Evolutionary conservation across 2,329 filamentous ascomycete species (phyloP).

Genomic region (Cercospora sp.): DNA sequence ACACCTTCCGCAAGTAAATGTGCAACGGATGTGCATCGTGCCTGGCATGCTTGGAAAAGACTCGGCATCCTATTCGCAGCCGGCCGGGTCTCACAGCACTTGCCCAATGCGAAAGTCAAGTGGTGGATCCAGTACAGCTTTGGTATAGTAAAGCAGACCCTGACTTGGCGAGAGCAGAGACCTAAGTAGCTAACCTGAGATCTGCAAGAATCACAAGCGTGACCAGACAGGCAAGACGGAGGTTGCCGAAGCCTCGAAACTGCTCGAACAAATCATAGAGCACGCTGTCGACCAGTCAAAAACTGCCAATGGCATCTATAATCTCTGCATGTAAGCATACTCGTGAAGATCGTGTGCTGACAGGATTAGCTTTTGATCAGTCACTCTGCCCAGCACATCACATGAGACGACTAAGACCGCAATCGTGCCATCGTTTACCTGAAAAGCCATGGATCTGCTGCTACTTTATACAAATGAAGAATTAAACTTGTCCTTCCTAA

Average conservation of each 20-base stretch:
- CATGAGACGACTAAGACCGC: not conserved
- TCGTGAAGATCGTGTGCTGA: not conserved
- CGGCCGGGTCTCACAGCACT: not conserved
- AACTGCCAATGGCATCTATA: not conserved
- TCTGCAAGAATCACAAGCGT: not conserved
- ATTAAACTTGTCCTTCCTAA: not conserved
- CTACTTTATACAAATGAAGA: not conserved
- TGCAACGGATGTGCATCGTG: not conserved
- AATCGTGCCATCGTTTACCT: not conserved
- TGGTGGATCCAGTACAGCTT: not conserved
- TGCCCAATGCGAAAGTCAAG: not conserved
- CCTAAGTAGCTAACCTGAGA: not conserved
- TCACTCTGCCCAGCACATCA: not conserved
- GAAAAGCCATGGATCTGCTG: not conserved
- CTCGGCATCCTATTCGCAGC: not conserved
- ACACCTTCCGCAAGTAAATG: not conserved
- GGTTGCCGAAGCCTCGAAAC: not conserved
- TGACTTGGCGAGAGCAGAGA: not conserved
- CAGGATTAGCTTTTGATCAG: not conserved
- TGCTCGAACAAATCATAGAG: not conserved
- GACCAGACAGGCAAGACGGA: not conserved
- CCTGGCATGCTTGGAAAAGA: not conserved
- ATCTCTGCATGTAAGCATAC: not conserved
- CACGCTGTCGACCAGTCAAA: not conserved
- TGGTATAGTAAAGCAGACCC: not conserved